Evolutionary conservation across 768 basidiomycete species (phyloP), one percentile per base, ranked within the genome.

Genomic region (Daedalea quercina): DNA sequence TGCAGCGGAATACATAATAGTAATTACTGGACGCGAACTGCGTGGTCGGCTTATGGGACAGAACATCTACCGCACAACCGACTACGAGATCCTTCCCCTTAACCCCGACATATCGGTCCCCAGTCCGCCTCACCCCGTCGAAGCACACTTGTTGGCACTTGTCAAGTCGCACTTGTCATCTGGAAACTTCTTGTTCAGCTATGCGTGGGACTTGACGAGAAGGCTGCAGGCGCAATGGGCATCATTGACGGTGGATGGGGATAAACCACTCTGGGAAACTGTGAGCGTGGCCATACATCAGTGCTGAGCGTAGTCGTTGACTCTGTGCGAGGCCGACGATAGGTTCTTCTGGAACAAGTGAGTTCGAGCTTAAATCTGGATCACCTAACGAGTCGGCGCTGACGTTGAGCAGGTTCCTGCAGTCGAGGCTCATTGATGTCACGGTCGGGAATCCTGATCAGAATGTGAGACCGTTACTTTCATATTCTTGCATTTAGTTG

Each of bases 341-440:
- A 79, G 94, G 57, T 99, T 99, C 72, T 98, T 98, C 70, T 99
- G 95, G 95, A 99, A 99, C 69, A 89, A 82, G 81, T 88, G 53
- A 44, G 69, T 11, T 31, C 65, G 12, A 4, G 17, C 47, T 23
- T 22, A 20, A 57, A 23, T 23, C 13, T 15, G 53, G 17, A 22
- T 15, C 55, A 19, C 46, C 46, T 47, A 23, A 31, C 6, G 24
- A 26, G 48, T 58, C 57, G 47, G 55, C 11, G 3, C 44, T 41
- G 25, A 28, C 49, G 34, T 22, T 12, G 11, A 44, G 9, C 59
- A 77, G 76, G 63, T 78, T 77, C 59, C 63, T 87, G 54, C 82
- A 85, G 55, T 70, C 75, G 13, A 76, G 78, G 57, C 70, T 92
- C 55, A 85, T 87, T 52, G 81, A 81, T 64, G 63, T 68, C 35